Evolutionary conservation across 2,329 filamentous ascomycete genomes (phyloP).

Genomic region (Fusarium sp.): DNA sequence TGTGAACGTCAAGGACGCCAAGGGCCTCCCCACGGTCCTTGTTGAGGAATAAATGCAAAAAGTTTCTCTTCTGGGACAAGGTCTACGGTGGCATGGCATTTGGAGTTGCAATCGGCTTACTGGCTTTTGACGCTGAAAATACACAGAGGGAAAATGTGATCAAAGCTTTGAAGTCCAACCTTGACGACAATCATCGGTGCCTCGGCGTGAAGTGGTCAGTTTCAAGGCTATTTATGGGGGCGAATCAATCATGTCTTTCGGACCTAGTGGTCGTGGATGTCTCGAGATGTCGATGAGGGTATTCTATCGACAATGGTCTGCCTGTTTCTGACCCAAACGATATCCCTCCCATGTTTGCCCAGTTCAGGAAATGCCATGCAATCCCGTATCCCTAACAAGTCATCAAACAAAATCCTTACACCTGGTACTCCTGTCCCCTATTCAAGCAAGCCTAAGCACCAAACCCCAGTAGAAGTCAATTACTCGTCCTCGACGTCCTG

Average conservation of each 20-base stretch:
- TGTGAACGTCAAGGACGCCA: conserved; percentile 99
- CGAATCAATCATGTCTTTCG: conserved; percentile 37
- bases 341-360: conserved; percentile 30
- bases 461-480: conserved; percentile 14
- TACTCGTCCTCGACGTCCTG: conserved; percentile 74
- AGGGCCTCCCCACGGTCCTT: conserved; percentile 93
- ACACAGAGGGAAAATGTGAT: conserved; percentile 53
- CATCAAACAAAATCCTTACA: conserved; percentile 47
- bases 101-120: conserved; percentile 61
- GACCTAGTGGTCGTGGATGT: conserved; percentile 38
- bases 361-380: conserved; percentile 47
- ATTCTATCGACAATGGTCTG: conserved; percentile 44
- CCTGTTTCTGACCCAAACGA: conserved; percentile 40
- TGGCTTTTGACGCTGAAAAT: conserved; percentile 57
- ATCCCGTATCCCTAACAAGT: conserved; percentile 49
- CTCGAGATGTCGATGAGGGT: conserved; percentile 43
- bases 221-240: conserved; percentile 37
- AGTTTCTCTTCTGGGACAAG: conserved; percentile 55
- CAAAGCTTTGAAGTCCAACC: conserved; percentile 45
- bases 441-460: conserved; percentile 39
- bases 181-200: conserved; percentile 43
- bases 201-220: conserved; percentile 43
- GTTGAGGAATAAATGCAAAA: conserved; percentile 75
- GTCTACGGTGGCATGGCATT: conserved; percentile 60
- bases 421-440: conserved; percentile 58